These are phyloP conservation scores for Suhomyces vadensis DNA, from an alignment of 805 yeast genomes.

Conservation along the genomic window DNA sequence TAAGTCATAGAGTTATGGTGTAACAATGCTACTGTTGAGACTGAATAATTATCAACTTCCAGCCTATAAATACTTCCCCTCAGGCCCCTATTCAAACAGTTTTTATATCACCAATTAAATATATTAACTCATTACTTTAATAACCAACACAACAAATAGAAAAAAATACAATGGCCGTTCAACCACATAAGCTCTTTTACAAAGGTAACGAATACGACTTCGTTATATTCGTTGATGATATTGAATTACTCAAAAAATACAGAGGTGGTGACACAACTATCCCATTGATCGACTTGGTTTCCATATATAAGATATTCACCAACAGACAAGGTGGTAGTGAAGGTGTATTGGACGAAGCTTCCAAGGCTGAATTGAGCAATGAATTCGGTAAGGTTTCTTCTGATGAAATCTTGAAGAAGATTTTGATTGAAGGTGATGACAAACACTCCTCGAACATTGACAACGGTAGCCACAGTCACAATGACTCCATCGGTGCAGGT, in stretches of 20 bases:
- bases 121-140: not conserved
- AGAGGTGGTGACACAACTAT: slow-evolving; percentile 51
- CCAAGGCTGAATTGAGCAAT: slow-evolving; percentile 58
- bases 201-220: slow-evolving; percentile 68
- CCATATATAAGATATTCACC: slow-evolving; percentile 63
- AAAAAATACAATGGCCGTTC: slow-evolving; percentile 8
- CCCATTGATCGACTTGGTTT: slow-evolving; percentile 63
- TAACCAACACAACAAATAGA: not conserved
- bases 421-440: slow-evolving; percentile 60
- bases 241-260: slow-evolving; percentile 49
- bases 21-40: not conserved
- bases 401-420: slow-evolving; percentile 60
- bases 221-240: slow-evolving; percentile 61
- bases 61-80: slow-evolving; percentile 1
- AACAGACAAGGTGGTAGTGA: slow-evolving; percentile 66
- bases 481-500: slow-evolving; percentile 46
- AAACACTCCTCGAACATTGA: slow-evolving; percentile 34
- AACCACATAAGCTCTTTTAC: slow-evolving; percentile 54
- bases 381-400: slow-evolving; percentile 64
- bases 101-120: not conserved
- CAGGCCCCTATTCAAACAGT: not conserved
- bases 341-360: slow-evolving; percentile 73
- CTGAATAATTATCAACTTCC: not conserved
- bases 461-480: slow-evolving; percentile 32
- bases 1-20: not conserved